Percentiles rank a stretch among this genome's conserved stretches.
Conservation (phyloP, 176 grass and related monocot species). For the Melocanna baccifera region DNA sequence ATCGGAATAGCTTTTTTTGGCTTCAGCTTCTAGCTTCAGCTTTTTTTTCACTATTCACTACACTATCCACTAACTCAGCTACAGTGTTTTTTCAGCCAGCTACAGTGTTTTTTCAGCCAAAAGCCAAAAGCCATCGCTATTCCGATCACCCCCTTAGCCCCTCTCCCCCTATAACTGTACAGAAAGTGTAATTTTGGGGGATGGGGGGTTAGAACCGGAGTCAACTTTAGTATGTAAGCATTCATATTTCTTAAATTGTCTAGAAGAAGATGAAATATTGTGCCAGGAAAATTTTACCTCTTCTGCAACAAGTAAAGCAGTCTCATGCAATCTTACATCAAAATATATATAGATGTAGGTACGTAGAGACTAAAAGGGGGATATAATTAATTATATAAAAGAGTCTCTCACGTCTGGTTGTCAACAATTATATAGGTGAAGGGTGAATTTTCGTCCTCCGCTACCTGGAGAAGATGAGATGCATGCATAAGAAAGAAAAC, state of each 20-base stretch:
- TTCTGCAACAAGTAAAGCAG: constrained; percentile 88
- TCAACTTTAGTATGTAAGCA: neutral
- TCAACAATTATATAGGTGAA: constrained; percentile 98
- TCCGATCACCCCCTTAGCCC: too few relatives aligned
- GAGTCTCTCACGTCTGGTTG: constrained; percentile 69
- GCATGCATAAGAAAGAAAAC: neutral
- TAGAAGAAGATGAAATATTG: neutral
- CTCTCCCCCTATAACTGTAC: too few relatives aligned
- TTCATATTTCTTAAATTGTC: neutral
- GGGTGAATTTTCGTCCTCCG: constrained; percentile 70
- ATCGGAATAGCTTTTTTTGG: too few relatives aligned
- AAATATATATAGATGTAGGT: constrained; percentile 42
- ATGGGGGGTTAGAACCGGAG: neutral
- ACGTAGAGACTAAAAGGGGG: neutral
- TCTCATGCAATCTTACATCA: constrained; percentile 80
- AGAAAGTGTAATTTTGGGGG: neutral
- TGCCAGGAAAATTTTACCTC: constrained; percentile 59
- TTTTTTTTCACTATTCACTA: too few relatives aligned
- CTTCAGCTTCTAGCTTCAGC: too few relatives aligned
- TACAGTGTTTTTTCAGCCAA: too few relatives aligned
- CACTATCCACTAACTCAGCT: too few relatives aligned
- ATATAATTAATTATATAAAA: neutral
- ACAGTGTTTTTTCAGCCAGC: too few relatives aligned
- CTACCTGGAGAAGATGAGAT: constrained; percentile 51
- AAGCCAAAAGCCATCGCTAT: too few relatives aligned